Conservation (phyloP, 306 rosid genomes). For the Cucumis cinereus region DNA sequence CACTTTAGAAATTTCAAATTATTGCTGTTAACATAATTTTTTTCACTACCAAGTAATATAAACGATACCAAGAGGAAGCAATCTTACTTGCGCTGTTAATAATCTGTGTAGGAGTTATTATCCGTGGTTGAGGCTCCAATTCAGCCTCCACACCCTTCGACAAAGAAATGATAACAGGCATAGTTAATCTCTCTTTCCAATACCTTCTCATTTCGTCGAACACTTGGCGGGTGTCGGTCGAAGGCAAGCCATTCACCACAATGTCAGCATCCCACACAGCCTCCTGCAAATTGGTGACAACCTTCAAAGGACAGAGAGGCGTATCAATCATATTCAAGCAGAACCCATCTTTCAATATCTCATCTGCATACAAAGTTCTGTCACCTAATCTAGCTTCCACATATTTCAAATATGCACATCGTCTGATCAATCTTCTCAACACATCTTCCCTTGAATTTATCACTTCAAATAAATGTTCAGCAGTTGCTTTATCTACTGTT, state of each 20-base stretch:
- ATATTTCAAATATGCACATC: constrained; percentile 87
- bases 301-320: constrained; percentile 86
- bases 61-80: neutral
- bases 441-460: constrained; percentile 92
- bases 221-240: constrained; percentile 66
- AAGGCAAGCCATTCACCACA: constrained; percentile 80
- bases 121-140: constrained; percentile 59
- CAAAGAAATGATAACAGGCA: constrained; percentile 70
- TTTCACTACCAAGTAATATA: neutral
- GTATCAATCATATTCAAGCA: constrained; percentile 92
- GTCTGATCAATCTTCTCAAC: constrained; percentile 72
- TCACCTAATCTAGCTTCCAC: constrained; percentile 91
- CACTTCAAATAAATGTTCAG: constrained; percentile 77
- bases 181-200: constrained; percentile 82
- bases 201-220: constrained; percentile 68
- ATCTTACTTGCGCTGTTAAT: constrained; percentile 76
- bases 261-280: constrained; percentile 99
- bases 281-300: constrained; percentile 91
- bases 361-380: constrained; percentile 67
- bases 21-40: neutral
- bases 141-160: constrained; percentile 96
- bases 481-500: constrained; percentile 64
- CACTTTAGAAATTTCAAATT: neutral
- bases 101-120: constrained; percentile 81
- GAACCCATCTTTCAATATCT: constrained; percentile 89